Evolutionary conservation across 805 yeast genomes (phyloP), one percentile per base, ranked within the genome.

Genomic region (Wickerhamomyces ciferrii): DNA sequence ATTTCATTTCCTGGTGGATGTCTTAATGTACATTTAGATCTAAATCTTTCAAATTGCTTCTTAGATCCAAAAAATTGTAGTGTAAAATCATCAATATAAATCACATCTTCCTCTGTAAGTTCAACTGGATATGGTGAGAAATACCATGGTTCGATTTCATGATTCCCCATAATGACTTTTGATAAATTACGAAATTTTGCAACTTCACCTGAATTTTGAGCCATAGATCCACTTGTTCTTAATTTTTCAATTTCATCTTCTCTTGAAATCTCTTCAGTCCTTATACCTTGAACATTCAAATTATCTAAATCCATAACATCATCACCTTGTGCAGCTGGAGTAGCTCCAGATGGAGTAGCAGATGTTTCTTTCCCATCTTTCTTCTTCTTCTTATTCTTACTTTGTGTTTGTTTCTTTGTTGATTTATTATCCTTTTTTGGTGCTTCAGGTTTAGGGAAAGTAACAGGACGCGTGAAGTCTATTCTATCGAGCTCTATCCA

Each of bases 1-100:
- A 94, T 91, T 61, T 94, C 99, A 68, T 94, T 94, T 0, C 99
- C 99, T 0, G 99, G 99, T 1, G 99, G 99, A 60, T 92, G 98
- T 61, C 84, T 81, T 67, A 94, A 72, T 2, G 95, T 84, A 62
- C 95, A 87, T 61, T 94, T 94, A 24, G 79, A 65, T 59, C 98
- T 75, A 68, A 89, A 94, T 52, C 99, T 73, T 68, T 94, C 95
- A 68, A 92, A 94, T 66, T 91, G 98, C 59, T 87, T 88, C 51
- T 76, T 72, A 0, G 96, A 87, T 4, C 96, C 94, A 67, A 88
- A 94, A 66, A 88, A 94, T 48, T 87, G 81, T 48, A 94, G 66
- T 2, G 97, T 83, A 62, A 87, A 94, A 66, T 91, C 98, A 67
- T 96, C 94, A 41, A 94, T 85, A 62, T 85, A 94, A 21, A 94